These are phyloP conservation scores for Ulota crispa DNA, from an alignment of 225 moss, liverwort and hornwort genomes.

Conservation along the genomic window DNA sequence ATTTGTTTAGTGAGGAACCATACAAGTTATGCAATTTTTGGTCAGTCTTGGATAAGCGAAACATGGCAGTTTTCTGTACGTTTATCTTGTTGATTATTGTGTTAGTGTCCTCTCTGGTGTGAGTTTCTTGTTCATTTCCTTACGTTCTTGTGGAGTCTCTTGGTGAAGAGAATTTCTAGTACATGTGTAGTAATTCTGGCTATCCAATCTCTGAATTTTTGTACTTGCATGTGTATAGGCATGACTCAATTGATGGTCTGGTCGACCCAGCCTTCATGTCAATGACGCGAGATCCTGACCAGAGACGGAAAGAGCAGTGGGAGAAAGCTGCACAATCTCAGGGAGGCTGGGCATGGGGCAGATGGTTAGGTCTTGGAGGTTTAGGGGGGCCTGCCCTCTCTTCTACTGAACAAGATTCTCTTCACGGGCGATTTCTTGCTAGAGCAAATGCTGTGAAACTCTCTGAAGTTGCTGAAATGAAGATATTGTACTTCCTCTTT, in stretches of 20 bases:
- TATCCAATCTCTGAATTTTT: slow-evolving; percentile 8
- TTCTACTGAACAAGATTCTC: slow-evolving; percentile 82
- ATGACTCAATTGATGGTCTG: slow-evolving; percentile 75
- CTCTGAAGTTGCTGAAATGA: slow-evolving; percentile 98
- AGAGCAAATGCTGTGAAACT: slow-evolving; percentile 95
- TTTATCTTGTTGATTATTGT: background rate
- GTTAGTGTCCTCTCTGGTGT: background rate
- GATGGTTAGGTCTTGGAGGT: slow-evolving; percentile 93
- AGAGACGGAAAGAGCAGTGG: slow-evolving; percentile 97
- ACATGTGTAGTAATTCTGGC: background rate
- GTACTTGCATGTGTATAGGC: slow-evolving; percentile 43
- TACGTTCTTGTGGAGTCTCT: background rate
- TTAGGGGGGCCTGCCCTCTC: slow-evolving; percentile 79
- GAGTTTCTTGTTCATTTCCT: slow-evolving; percentile 1
- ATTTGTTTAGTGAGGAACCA: background rate
- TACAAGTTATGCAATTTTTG: background rate
- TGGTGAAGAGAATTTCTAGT: background rate
- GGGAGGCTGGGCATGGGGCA: slow-evolving; percentile 92
- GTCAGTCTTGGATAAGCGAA: slow-evolving; percentile 5
- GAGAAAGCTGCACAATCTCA: slow-evolving; percentile 92
- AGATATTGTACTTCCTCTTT: slow-evolving; percentile 70
- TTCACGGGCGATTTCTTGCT: slow-evolving; percentile 95
- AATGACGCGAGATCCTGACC: slow-evolving; percentile 99
- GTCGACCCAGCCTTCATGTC: slow-evolving; percentile 97
- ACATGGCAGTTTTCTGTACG: background rate